Conservation (phyloP, 2,329 filamentous ascomycete species). For the Xylogone sp. region DNA sequence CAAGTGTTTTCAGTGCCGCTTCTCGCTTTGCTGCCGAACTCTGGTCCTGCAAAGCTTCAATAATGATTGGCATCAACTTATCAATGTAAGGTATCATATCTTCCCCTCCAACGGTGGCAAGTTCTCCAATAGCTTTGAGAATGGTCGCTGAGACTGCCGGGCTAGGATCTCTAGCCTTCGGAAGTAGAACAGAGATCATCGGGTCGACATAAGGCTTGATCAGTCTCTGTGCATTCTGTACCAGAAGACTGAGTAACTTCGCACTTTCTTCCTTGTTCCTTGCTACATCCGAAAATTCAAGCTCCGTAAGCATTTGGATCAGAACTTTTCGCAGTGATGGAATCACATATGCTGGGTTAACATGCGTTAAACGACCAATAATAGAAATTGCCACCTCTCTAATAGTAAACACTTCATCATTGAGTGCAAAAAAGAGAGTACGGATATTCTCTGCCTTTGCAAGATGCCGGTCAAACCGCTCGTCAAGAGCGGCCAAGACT, state of each 20-base stretch:
- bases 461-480: conserved; percentile 93
- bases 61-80: conserved; percentile 89
- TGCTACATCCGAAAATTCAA: conserved; percentile 92
- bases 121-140: conserved; percentile 89
- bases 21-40: conserved; percentile 87
- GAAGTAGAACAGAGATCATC: conserved; percentile 91
- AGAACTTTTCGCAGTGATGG: conserved; percentile 91
- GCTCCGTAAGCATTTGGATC: conserved; percentile 91
- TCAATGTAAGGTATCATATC: conserved; percentile 93
- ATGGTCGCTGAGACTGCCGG: conserved; percentile 90
- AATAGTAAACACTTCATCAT: conserved; percentile 90
- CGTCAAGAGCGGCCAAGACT: conserved; percentile 83
- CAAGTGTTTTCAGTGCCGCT: conserved; percentile 83
- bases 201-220: conserved; percentile 97
- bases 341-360: conserved; percentile 97
- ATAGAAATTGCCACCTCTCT: conserved; percentile 94
- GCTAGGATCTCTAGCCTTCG: conserved; percentile 82
- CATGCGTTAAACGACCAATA: conserved; percentile 84
- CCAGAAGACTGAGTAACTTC: conserved; percentile 85
- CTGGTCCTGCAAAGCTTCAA: conserved; percentile 90
- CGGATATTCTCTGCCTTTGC: conserved; percentile 97
- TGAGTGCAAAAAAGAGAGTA: conserved; percentile 89
- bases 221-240: conserved; percentile 86
- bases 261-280: conserved; percentile 96
- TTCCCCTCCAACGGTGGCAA: conserved; percentile 89